Percentiles rank a stretch among this genome's conserved stretches.
These are phyloP conservation scores for Leccinum imitatum DNA, from an alignment of 768 basidiomycete species.

Conservation along the genomic window DNA sequence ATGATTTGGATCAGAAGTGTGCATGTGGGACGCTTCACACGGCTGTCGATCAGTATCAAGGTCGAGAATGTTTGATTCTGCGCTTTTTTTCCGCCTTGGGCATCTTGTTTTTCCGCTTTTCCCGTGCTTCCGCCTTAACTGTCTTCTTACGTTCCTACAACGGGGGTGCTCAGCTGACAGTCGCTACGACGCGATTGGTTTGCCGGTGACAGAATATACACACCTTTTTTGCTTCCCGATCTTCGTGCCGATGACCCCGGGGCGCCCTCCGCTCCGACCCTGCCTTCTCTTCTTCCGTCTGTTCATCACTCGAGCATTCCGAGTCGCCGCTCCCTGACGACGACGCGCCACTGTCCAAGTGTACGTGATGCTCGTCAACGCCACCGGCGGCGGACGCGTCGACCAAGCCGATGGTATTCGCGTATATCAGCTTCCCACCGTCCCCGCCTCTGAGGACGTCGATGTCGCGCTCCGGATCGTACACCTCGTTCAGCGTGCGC, in stretches of 20 bases:
- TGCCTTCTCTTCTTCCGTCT: slow-evolving; percentile 37
- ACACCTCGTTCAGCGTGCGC: slow-evolving; percentile 86
- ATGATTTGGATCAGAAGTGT: slow-evolving; percentile 1
- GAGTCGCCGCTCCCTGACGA: slow-evolving; percentile 24
- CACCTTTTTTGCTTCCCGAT: slow-evolving; percentile 89
- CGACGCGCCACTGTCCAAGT: slow-evolving; percentile 21
- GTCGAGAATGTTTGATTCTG: slow-evolving; percentile 56
- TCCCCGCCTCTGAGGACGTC: slow-evolving; percentile 71
- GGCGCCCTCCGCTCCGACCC: slow-evolving; percentile 53
- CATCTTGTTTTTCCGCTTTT: slow-evolving; percentile 90
- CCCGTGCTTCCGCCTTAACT: slow-evolving; percentile 81
- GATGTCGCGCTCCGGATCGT: slow-evolving; percentile 92
- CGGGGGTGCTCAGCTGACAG: not conserved
- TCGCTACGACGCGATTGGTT: slow-evolving; percentile 3
- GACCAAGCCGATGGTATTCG: slow-evolving; percentile 81
- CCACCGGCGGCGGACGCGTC: slow-evolving; percentile 26
- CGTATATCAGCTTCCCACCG: slow-evolving; percentile 77
- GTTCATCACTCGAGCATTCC: slow-evolving; percentile 34
- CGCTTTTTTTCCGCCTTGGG: slow-evolving; percentile 94
- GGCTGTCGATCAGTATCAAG: slow-evolving; percentile 17
- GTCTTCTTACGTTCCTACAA: slow-evolving; percentile 87
- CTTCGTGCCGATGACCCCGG: slow-evolving; percentile 90
- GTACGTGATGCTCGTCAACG: slow-evolving; percentile 13
- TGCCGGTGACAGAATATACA: slow-evolving; percentile 1
- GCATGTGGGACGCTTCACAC: slow-evolving; percentile 15